Evolutionary conservation across 2,329 filamentous ascomycete genomes (phyloP).

Genomic region (Coniochaeta hoffmannii): DNA sequence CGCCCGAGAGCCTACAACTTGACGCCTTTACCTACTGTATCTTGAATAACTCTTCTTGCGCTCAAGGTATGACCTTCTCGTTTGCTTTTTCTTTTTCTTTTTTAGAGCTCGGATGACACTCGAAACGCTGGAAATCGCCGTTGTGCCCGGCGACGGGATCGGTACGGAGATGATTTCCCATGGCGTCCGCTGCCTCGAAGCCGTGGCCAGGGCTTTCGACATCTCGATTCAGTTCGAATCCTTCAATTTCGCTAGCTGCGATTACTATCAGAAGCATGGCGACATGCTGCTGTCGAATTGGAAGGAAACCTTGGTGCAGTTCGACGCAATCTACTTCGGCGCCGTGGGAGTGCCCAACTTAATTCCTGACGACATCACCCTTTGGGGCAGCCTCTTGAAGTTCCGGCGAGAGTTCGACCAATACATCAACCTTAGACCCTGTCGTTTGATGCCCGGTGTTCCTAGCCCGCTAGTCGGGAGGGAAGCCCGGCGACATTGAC

Average conservation of each 20-base stretch:
- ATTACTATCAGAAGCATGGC: constrained; percentile 42
- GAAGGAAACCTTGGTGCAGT: constrained; percentile 46
- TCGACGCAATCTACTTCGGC: constrained; percentile 62
- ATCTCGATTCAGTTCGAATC: constrained; percentile 51
- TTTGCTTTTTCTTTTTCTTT: no score
- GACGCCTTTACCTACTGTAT: no score
- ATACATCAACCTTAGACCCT: constrained; percentile 62
- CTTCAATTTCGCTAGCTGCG: constrained; percentile 60
- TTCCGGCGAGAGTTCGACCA: constrained; percentile 62
- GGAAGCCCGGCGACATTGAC: constrained; percentile 51
- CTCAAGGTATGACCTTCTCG: no score
- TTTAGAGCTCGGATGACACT: neutral
- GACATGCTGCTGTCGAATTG: constrained; percentile 34
- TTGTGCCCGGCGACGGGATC: constrained; percentile 63
- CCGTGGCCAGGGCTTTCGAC: constrained; percentile 36
- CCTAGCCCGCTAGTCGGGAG: constrained; percentile 45
- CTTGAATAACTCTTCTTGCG: no score
- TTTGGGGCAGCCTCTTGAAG: constrained; percentile 60
- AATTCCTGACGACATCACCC: constrained; percentile 59
- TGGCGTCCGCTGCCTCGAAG: constrained; percentile 52
- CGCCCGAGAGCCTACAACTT: no score
- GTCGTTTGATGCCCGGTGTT: constrained; percentile 53
- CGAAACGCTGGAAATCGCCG: constrained; percentile 38
- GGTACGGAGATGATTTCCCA: constrained; percentile 60
- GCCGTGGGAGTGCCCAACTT: constrained; percentile 49